phyloP scores from a whole-genome alignment of 306 rosid species.

The Senna siamea region DNA sequence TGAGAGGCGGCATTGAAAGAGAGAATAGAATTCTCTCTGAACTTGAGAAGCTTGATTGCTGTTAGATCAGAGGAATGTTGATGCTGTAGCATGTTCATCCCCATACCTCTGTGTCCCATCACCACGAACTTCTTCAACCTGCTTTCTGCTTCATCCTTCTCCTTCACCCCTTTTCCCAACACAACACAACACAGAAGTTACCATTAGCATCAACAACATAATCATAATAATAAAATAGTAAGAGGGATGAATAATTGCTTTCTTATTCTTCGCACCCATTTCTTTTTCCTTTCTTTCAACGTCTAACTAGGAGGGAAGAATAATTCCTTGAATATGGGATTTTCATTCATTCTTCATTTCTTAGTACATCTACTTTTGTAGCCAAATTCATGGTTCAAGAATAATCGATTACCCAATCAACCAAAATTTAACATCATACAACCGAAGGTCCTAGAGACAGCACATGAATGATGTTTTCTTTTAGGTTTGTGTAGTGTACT shows the following conservation, averaged over 20 bases:
- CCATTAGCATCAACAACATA: background rate
- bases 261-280: background rate
- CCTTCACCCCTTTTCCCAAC: too few species aligned
- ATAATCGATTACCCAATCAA: background rate
- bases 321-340: too few species aligned
- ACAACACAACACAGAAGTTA: background rate
- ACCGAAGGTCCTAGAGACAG: background rate
- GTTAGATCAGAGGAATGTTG: slow-evolving; percentile 29
- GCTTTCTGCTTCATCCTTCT: background rate
- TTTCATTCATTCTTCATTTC: background rate
- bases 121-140: slow-evolving; percentile 42
- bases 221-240: too few species aligned
- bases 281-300: background rate
- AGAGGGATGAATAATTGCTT: too few species aligned
- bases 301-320: too few species aligned
- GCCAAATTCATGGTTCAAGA: too few species aligned
- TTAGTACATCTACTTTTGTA: too few species aligned
- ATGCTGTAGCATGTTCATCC: slow-evolving; percentile 52
- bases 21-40: slow-evolving; percentile 47
- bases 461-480: too few species aligned
- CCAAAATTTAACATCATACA: background rate
- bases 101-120: slow-evolving; percentile 59
- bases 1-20: slow-evolving; percentile 49
- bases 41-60: slow-evolving; percentile 27
- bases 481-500: too few species aligned